phyloP scores from a whole-genome alignment of 1,139 yeast genomes.

The Pichia sp. region DNA sequence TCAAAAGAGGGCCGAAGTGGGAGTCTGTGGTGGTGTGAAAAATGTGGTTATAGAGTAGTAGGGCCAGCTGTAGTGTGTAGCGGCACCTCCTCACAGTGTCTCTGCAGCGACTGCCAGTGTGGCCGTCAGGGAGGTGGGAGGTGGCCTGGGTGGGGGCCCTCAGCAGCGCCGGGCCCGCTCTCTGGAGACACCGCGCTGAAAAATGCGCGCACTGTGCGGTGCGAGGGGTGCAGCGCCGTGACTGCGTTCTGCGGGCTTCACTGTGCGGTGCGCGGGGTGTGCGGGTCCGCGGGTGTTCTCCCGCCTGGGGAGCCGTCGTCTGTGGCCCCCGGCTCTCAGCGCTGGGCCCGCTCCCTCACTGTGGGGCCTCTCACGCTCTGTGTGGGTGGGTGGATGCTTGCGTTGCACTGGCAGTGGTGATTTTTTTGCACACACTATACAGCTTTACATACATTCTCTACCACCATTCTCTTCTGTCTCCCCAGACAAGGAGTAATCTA shows the following conservation, averaged over 20 bases:
- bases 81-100: no score
- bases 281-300: slow-evolving; percentile 1
- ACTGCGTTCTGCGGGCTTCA: not conserved
- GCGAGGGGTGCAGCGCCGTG: slow-evolving; percentile 6
- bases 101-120: no score
- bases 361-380: not conserved
- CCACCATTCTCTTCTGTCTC: not conserved
- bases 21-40: no score
- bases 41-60: no score
- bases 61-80: no score
- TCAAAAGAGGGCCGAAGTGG: not conserved
- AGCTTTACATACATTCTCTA: not conserved
- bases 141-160: no score
- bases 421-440: not conserved
- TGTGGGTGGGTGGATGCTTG: no score
- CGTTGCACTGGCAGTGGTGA: not conserved
- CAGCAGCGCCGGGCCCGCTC: no score
- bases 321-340: no score
- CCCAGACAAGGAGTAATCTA: slow-evolving; percentile 2
- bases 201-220: slow-evolving; percentile 5
- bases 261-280: not conserved
- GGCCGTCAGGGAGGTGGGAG: no score
- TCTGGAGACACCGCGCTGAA: no score
- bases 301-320: no score
- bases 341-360: not conserved